Base-by-base conservation (phyloP, 1,139 yeast genomes). In the Wickerhamiella infanticola region DNA sequence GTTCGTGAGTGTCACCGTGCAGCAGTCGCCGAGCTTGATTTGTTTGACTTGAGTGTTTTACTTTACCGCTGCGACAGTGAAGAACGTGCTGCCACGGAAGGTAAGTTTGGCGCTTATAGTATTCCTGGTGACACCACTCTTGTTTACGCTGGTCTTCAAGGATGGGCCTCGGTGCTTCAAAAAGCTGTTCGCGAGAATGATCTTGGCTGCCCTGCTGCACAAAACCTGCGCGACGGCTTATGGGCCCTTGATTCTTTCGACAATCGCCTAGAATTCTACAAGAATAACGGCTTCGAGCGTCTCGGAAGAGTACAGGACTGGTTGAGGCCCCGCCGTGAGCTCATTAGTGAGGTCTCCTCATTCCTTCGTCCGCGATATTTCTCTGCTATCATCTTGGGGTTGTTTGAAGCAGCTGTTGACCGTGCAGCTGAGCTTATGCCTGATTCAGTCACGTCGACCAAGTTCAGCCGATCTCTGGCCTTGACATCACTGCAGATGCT, bases 191-290 rank as follows among this genome's bases (percentile, higher is more conserved):
- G 73, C 62, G 67, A 70, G 41, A 90, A 90, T 58, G 76, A 86
- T 55, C 70, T 90, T 45, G 94, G 90, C 0, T 94, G 84, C 61
- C 83, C 95, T 1, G 56, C 88, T 37, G 78, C 94, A 53, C 73
- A 77, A 45, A 94, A 90, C 61, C 67, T 90, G 51, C 70, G 98
- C 54, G 69, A 72, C 23, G 97, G 97, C 1, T 65, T 69, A 37
- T 90, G 98, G 98, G 94, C 97, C 0, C 66, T 85, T 39, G 96
- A 86, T 57, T 83, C 77, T 59, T 69, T 80, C 23, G 72, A 77
- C 2, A 65, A 72, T 46, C 70, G 98, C 46, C 65, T 86, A 47
- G 68, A 69, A 47, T 73, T 77, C 53, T 84, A 78, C 56, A 4
- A 11, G 24, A 58, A 61, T 33, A 65, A 65, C 2, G 60, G 60